Base-by-base conservation (phyloP, 345 rosid genomes). In the Citrus unshiu region DNA sequence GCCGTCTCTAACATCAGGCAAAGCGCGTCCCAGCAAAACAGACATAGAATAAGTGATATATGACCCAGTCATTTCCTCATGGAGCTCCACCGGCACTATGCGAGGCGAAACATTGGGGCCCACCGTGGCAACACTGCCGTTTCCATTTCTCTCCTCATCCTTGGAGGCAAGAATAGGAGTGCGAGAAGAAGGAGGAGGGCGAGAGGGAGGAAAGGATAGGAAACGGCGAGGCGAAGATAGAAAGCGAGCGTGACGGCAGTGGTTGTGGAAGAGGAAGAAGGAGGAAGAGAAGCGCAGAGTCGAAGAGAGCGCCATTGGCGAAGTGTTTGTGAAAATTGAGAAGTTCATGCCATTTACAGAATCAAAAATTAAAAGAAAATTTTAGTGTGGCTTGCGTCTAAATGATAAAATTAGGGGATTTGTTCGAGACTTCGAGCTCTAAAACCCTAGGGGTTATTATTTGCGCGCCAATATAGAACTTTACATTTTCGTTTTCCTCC, bases 1-100 rank as follows among this genome's bases (percentile, higher is more conserved):
- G 13, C 99, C 98, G 25, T 96, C 99, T 80, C 98, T 84, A 13
- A 91, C 98, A 75, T 96, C 98, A 0, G 99, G 99, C 84, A 96
- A 82, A 71, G 98, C 98, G 7, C 98, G 91, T 25, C 99, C 99
- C 29, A 96, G 97, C 79, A 96, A 75, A 69, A 96, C 99, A 2
- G 99, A 96, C 85, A 96, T 90, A 0, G 99, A 98, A 7, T 96
- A 96, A 0, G 99, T 72, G 93, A 96, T 85, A 80, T 96, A 96
- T 12, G 99, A 92, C 40, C 89, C 97, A 0, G 97, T 92, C 74
- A 98, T 97, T 80, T 96, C 99, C 83, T 89, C 92, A 70, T 94
- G 98, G 27, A 96, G 97, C 88, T 91, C 99, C 22, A 82, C 51
- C 0, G 88, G 89, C 37, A 92, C 85, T 4, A 93, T 85, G 70